Evolutionary conservation across 2,329 filamentous ascomycete species (phyloP), one percentile per base, ranked within the genome.

Genomic region (Cordyceps cicadae): DNA sequence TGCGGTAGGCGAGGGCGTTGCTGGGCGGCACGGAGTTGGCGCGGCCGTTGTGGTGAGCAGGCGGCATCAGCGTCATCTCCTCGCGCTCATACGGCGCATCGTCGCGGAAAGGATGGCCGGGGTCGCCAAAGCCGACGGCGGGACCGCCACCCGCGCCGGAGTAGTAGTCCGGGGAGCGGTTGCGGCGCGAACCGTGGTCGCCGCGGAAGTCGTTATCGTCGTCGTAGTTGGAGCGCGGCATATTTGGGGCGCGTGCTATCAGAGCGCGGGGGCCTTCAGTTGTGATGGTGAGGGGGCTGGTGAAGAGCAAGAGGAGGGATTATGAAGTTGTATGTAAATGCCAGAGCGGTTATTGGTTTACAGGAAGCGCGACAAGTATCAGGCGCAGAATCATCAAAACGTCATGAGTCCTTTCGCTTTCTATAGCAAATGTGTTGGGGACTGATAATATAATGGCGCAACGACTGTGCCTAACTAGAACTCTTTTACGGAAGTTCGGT

Each of bases 11-110:
- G 62, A 69, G 67, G 26, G 51, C 58, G 29, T 61, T 61, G 54
- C 64, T 57, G 3, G 72, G 70, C 9, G 73, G 71, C 9, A 71
- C 66, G 41, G 72, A 74, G 61, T 71, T 72, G 12, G 72, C 66
- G 49, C 72, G 72, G 48, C 59, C 45, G n/a, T 66, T 61, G 45
- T 62, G 51, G 19, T 66, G 63, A 1, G 70, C 37, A 14, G 67
- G 65, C 2, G 70, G 54, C 50, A 58, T 62, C 17, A 72, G 67
- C 53, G 68, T 69, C 66, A 70, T 69, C 54, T 65, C 62, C 56
- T 71, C 69, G 52, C 69, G 68, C 26, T 66, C 65, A 45, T 67
- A 70, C 8, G 63, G 60, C 24, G 70, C 69, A 62, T 69, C 66
- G 64, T 50, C 67, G 66, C 53, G 69, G 64, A 60, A 62, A 14